These are phyloP conservation scores for Macadamia integrifolia DNA, from an alignment of 164 flowering plant genomes.

Conservation along the genomic window DNA sequence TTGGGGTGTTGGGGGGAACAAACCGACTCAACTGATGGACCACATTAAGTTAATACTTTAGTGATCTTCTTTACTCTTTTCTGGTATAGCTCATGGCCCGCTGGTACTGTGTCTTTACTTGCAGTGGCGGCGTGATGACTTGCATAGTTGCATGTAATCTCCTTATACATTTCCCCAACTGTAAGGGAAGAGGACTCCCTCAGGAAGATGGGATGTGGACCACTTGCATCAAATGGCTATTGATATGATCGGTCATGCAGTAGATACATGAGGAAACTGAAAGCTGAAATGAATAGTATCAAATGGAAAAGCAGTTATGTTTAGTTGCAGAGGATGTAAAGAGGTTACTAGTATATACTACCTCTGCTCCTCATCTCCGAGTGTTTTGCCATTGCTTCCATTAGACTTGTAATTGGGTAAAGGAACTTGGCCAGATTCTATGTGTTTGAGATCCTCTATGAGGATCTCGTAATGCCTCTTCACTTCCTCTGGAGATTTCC, in stretches of 20 bases:
- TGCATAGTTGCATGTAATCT: background rate
- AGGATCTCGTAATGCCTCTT: constrained; percentile 14
- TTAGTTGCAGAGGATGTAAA: background rate
- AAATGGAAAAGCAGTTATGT: background rate
- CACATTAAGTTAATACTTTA: background rate
- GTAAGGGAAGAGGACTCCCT: background rate
- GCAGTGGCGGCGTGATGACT: background rate
- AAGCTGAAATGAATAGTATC: background rate
- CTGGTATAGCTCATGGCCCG: background rate
- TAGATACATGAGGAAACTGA: background rate
- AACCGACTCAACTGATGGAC: background rate
- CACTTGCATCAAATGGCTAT: no score
- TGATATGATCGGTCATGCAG: no score
- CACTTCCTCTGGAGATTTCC: constrained; percentile 29
- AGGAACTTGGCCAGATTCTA: constrained; percentile 35
- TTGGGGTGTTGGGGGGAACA: no score
- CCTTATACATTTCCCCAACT: background rate
- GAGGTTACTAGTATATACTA: background rate
- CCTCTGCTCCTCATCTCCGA: constrained; percentile 13
- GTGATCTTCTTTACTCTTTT: background rate
- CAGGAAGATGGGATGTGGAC: no score
- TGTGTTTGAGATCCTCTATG: constrained; percentile 29
- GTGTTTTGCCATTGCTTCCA: background rate
- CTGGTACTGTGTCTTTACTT: background rate
- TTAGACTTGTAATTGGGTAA: constrained; percentile 23